Evolutionary conservation across 345 rosid genomes (phyloP), one percentile per base, ranked within the genome.

Genomic region (Salix exigua): DNA sequence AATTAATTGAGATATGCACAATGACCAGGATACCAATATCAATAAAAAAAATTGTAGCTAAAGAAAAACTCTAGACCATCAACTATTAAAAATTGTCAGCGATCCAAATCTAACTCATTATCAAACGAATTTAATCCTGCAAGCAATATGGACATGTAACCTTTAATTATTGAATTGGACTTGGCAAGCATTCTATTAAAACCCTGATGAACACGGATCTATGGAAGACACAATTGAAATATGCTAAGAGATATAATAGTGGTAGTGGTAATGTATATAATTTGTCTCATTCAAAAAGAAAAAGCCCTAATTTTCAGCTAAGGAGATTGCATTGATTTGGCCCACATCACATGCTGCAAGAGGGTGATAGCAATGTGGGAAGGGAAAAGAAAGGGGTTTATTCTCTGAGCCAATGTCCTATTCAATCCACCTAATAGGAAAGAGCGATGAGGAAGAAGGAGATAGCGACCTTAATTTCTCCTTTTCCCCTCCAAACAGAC

Each of bases 371-470:
- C 64, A 65, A 75, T 66, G 70, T 17, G 60, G 74, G 74, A 30
- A 28, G 86, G 81, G 76, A 63, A 61, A 82, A 74, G 87, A 81
- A 71, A 82, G 33, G 75, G 78, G 80, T 79, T 77, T 75, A 58
- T 58, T 58, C 33, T 78, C 38, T 61, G 73, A 78, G 74, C 77
- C 64, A 79, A 77, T 16, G 87, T 82, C 86, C 71, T 82, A 69
- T 71, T 88, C 88, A 78, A 73, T 84, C 87, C 89, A 88, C 85
- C 86, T 83, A 82, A 73, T 82, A 74, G 68, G 84, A 82, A 82
- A 82, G 79, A 78, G 83, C 82, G 82, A 79, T 74, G 83, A 81
- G 78, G 89, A 85, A 87, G 85, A 81, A 80, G 38, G 5, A 79
- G 90, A 87, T 13, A 77, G 83, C 62, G 88, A 85, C 89, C 35